Percentiles rank a stretch among this genome's conserved stretches.
Conservation (phyloP, 2,329 filamentous ascomycete genomes). For the Arthroderma sp. region DNA sequence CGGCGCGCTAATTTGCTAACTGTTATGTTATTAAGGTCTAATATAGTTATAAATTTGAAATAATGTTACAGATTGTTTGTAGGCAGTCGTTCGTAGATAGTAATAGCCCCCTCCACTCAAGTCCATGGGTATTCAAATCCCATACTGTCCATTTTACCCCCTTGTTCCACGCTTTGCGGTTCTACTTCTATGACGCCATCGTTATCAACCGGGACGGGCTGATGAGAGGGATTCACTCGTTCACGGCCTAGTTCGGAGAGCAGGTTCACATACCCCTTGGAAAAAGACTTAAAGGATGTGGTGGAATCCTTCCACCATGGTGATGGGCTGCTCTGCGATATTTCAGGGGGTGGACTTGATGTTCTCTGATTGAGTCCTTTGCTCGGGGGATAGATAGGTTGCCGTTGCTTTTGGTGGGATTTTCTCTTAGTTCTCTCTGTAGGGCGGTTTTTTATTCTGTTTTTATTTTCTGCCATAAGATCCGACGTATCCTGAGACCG, state of each 20-base stretch:
- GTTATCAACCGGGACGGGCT: conserved; percentile 17
- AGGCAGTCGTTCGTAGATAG: too few relatives aligned
- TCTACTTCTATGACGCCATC: conserved; percentile 18
- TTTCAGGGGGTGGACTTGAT: too few relatives aligned
- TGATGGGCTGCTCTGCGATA: background rate
- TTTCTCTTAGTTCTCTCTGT: too few relatives aligned
- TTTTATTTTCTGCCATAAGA: too few relatives aligned
- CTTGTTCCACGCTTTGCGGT: background rate
- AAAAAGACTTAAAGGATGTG: conserved; percentile 29
- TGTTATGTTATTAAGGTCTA: too few relatives aligned
- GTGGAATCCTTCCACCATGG: conserved; percentile 22
- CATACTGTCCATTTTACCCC: conserved; percentile 2
- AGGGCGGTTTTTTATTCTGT: too few relatives aligned
- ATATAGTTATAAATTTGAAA: too few relatives aligned
- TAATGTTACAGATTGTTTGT: too few relatives aligned
- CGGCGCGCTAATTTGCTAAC: too few relatives aligned
- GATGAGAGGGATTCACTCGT: conserved; percentile 12
- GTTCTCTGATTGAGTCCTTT: background rate
- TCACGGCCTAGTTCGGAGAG: conserved; percentile 18
- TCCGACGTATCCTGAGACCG: too few relatives aligned
- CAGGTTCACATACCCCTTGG: conserved; percentile 21
- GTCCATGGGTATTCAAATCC: background rate
- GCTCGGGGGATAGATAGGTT: background rate
- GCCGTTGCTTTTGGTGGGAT: background rate
- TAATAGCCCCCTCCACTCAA: too few relatives aligned